phyloP scores from a whole-genome alignment of 2,329 filamentous ascomycete genomes.

The Chrysoporthe cubensis region DNA sequence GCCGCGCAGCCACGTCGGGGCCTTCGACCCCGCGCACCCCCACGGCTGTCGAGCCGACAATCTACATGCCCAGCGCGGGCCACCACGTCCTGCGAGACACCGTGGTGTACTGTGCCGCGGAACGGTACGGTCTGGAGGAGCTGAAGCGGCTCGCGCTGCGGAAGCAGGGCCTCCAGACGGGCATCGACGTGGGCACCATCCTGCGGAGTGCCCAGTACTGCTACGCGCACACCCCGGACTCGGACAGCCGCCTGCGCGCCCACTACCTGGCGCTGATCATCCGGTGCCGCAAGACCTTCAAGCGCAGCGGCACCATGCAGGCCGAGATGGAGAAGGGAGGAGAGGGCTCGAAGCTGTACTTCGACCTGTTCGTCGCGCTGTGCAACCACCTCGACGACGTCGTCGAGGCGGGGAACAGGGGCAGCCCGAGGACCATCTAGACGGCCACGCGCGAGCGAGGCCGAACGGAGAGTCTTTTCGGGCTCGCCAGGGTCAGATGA shows the following conservation, averaged over 20 bases:
- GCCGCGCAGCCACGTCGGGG: conserved; percentile 43
- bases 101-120: conserved; percentile 89
- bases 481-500: conserved; percentile 15
- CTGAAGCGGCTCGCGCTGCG: conserved; percentile 88
- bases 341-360: conserved; percentile 79
- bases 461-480: conserved; percentile 1
- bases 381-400: conserved; percentile 98
- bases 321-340: conserved; percentile 94
- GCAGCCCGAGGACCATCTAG: conserved; percentile 62
- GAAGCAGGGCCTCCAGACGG: conserved; percentile 92
- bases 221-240: conserved; percentile 92
- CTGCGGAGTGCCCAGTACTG: conserved; percentile 92
- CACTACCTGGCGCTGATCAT: conserved; percentile 98
- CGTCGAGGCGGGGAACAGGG: conserved; percentile 78
- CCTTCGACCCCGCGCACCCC: conserved; percentile 56
- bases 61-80: conserved; percentile 74
- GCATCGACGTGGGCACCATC: conserved; percentile 90
- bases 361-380: conserved; percentile 97
- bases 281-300: conserved; percentile 95
- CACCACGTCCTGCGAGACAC: conserved; percentile 88
- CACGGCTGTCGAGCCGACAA: conserved; percentile 72
- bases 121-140: conserved; percentile 88
- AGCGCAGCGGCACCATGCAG: conserved; percentile 98
- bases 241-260: conserved; percentile 88
- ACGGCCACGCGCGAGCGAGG: conserved; percentile 25